A percentile compares a stretch with the other conserved stretches of the same genome.
phyloP scores from a whole-genome alignment of 2,329 filamentous ascomycete species.

The Aspergillus nomiae region DNA sequence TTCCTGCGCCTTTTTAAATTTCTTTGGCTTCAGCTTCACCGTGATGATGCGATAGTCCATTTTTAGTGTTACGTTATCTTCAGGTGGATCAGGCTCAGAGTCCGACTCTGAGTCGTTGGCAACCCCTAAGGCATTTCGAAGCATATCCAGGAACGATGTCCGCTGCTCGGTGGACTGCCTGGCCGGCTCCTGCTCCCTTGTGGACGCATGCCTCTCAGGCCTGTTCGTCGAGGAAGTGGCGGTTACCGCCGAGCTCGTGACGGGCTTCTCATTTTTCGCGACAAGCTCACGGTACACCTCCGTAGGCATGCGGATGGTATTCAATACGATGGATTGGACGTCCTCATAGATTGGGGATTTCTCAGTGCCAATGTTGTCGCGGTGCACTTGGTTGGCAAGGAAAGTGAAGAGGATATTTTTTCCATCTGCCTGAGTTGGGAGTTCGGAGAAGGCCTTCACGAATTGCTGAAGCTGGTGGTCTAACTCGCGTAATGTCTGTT shows the following conservation, averaged over 20 bases:
- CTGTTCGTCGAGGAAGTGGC: background rate
- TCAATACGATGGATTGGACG: background rate
- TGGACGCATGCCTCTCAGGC: background rate
- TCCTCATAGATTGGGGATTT: background rate
- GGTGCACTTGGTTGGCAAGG: background rate
- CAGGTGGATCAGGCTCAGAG: background rate
- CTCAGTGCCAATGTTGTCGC: background rate
- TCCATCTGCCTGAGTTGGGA: background rate
- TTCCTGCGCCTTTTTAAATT: background rate
- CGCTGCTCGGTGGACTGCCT: background rate
- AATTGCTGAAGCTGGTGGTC: background rate
- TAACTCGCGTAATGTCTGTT: background rate
- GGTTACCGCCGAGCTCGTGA: no score
- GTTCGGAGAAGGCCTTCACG: background rate
- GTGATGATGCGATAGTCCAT: background rate
- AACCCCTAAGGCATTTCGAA: background rate
- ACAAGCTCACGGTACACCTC: background rate
- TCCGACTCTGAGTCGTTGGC: background rate
- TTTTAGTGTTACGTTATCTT: background rate
- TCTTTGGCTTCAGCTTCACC: background rate
- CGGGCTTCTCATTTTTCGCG: background rate
- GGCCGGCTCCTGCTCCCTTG: background rate
- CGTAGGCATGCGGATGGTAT: background rate
- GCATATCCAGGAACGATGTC: no score
- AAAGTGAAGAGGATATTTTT: background rate